Evolutionary conservation across 306 rosid species (phyloP), one percentile per base, ranked within the genome.

Genomic region (Corylus americana): DNA sequence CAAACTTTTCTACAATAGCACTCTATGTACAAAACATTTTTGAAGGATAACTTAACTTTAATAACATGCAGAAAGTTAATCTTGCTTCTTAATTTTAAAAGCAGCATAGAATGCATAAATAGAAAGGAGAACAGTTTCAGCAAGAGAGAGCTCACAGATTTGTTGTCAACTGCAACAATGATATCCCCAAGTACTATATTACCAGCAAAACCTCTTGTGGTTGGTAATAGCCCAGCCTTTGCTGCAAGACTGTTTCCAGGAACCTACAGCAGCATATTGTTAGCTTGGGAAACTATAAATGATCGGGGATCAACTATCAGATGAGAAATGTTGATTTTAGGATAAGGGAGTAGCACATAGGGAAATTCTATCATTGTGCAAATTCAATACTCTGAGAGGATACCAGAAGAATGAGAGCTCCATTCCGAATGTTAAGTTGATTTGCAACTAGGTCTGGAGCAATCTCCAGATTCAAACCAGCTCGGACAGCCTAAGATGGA

Each of bases 381-480:
- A 74, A 73, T 13, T 48, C 35, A 10, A 45, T 55, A 62, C 45
- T 51, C 75, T 9, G 39, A 63, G 50, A n/a, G 63, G 29, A 73
- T 84, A 90, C 98, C 98, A 62, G 86, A 42, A 95, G 87, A 79
- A 95, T 31, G 73, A 95, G 98, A 71, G 98, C 98, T 77, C 98
- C 98, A 61, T 90, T 88, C 81, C 96, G 90, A 87, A 93, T 96
- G 57, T 90, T 95, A 64, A 95, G 98, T 86, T 91, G 98, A 86
- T 80, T 92, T 63, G 98, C 92, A 71, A 89, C 80, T 17, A 91
- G 83, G 77, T 95, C 98, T 2, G 98, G 92, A 55, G 98, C 98
- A 74, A 95, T 85, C 61, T 90, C 98, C 64, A 95, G 85, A 79
- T 90, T 91, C 85, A 93, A 82, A 71, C 98, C 96, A 80, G 92